These are phyloP conservation scores for Dunaliella primolecta DNA, from an alignment of 139 green algal genomes.

Conservation along the genomic window DNA sequence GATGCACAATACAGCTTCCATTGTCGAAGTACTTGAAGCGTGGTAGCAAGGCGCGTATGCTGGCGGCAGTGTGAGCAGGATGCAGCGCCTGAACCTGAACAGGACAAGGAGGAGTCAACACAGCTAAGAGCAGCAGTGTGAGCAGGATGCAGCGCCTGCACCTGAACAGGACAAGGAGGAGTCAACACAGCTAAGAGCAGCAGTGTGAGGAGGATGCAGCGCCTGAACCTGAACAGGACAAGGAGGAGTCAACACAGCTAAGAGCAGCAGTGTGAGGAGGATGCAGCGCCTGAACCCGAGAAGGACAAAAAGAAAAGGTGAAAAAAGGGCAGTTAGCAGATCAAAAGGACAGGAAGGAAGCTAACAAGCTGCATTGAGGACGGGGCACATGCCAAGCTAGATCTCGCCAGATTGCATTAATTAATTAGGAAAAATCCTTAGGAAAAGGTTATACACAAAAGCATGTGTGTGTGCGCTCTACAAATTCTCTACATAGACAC, in stretches of 20 bases:
- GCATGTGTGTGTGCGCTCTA: too few species aligned
- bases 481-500: too few species aligned
- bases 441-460: too few species aligned
- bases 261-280: constrained; percentile 66
- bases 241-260: neutral
- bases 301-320: constrained; percentile 39
- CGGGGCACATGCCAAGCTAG: too few species aligned
- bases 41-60: constrained; percentile 65
- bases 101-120: constrained; percentile 26
- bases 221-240: constrained; percentile 64
- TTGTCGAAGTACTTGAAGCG: constrained; percentile 86
- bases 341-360: too few species aligned
- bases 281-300: constrained; percentile 77
- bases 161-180: constrained; percentile 58
- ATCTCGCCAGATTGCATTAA: too few species aligned
- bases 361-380: too few species aligned
- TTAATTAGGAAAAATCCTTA: neutral
- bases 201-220: constrained; percentile 80
- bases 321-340: too few species aligned
- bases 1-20: constrained; percentile 96
- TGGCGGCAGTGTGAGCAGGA: constrained; percentile 64
- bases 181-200: constrained; percentile 15
- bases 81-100: constrained; percentile 77
- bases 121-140: constrained; percentile 63
- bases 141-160: constrained; percentile 71